Evolutionary conservation across 2,329 filamentous ascomycete species (phyloP), one percentile per base, ranked within the genome.

Genomic region (Aspergillus sp.): DNA sequence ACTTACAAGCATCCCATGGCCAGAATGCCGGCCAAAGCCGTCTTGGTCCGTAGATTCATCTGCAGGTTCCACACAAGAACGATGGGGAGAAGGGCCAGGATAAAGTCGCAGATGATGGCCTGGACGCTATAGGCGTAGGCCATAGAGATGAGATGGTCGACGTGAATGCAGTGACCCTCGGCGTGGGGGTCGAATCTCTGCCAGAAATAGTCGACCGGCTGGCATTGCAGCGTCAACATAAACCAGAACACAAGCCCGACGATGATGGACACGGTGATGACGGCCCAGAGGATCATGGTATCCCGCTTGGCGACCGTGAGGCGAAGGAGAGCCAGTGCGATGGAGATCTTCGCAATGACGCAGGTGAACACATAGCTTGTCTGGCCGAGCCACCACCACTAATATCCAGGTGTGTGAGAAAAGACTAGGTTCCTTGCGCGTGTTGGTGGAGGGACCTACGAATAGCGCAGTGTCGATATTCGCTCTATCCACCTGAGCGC

Each of bases 311-410:
- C 54, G 20, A 67, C 52, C 1, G 69, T 67, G 13, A 75, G 59
- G 30, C 71, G 66, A 10, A 74, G 62, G 26, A 74, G 62, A 37
- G 73, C 71, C n/a, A 71, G 53, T 4, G 62, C 67, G 32, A 75
- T 68, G 1, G 70, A 66, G 24, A 72, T 57, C 37, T 72, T 72
- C 28, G 70, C 59, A 8, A 67, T 47, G 24, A 63, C 58, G 14
- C 61, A 69, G 4, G 63, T 58, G 34, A 69, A 49, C 5, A 68
- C 63, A 47, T 75, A 75, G 40, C 66, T 64, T n/a, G 69, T 53
- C 43, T 74, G 71, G 41, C 68, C 70, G n/a, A 74, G 60, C 55
- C 67, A 75, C 69, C 69, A 75, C 51, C 53, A 60, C 56, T 58
- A n/a, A n/a, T n/a, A 13, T 26, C 19, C 22, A 7, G 26, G 22